Evolutionary conservation across 192 early-diverging fungal species (phyloP), one percentile per base, ranked within the genome.

Genomic region (Piromyces finnis): DNA sequence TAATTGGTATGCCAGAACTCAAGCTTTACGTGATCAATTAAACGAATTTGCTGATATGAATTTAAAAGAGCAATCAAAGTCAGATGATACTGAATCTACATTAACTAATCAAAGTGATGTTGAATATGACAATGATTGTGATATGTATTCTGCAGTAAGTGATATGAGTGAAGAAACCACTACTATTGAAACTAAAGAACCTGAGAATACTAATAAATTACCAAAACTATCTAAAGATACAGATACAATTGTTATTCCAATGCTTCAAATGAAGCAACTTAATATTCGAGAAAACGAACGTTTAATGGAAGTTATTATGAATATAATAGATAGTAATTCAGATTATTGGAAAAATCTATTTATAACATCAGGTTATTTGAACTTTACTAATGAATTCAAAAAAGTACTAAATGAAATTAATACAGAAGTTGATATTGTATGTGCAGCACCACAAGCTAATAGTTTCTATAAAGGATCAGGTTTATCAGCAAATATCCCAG

Each of bases 281-380:
- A 88, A 89, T 28, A 87, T 97, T 9, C 85, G 88, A 18, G 92
- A 98, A 80, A 97, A 99, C 83, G 89, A 94, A 79, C 82, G 82
- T 4, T 84, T 90, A 12, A 89, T 94, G 78, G 35, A 88, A 7
- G 83, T 82, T 12, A 85, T 99, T 32, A 83, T 98, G n/a, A 84
- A 90, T 12, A 77, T 87, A 6, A 82, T 89, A 13, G 81, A 89
- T 78, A 79, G 35, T 35, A 82, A 83, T 13, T 79, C 77, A 12
- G 80, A 81, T 13, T 82, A 83, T n/a, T 83, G 83, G 29, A 92
- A 91, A 84, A 92, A 86, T 17, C 86, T 91, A 17, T 80, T 89
- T 80, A 90, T 97, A 79, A 93, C 94, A 1, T 95, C 95, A 15
- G 95, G 94, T 51, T 99, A 99, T 80, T 94, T 99, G 80, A 99